Conservation (phyloP, 768 basidiomycete genomes). For the Mycena leptocephala region DNA sequence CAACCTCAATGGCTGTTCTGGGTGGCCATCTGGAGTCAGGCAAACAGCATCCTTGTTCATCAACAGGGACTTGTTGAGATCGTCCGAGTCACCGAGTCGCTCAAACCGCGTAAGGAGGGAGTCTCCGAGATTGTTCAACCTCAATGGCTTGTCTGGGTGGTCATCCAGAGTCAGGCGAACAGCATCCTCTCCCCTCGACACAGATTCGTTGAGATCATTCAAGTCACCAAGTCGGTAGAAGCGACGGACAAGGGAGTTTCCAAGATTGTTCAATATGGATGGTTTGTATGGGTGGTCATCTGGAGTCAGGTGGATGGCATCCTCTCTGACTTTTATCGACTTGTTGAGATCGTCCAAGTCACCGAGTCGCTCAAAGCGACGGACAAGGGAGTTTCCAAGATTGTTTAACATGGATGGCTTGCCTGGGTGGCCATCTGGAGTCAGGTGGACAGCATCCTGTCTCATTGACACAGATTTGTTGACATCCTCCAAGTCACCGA, state of each 20-base stretch:
- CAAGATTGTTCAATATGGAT: no score
- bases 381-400: slow-evolving; percentile 32
- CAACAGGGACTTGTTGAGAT: slow-evolving; percentile 39
- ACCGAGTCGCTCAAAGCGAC: slow-evolving; percentile 35
- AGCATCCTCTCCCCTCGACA: no score
- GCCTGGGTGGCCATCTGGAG: slow-evolving; percentile 38
- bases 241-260: no score
- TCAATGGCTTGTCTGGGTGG: not conserved
- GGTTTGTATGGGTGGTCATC: no score
- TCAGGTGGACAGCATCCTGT: slow-evolving; percentile 36
- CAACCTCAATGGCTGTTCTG: slow-evolving; percentile 10
- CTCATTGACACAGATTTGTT: not conserved
- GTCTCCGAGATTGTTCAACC: no score
- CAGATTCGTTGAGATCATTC: no score
- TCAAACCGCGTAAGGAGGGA: no score
- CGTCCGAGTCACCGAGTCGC: slow-evolving; percentile 25
- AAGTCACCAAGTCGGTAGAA: no score
- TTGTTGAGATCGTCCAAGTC: slow-evolving; percentile 27
- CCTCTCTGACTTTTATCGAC: not conserved
- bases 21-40: slow-evolving; percentile 28
- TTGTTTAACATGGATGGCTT: slow-evolving; percentile 33
- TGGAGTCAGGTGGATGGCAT: no score
- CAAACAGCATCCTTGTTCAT: slow-evolving; percentile 19
- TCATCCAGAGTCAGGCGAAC: no score
- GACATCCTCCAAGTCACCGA: no score